phyloP scores from a whole-genome alignment of 176 grass and related monocot species.

The Oryza australiensis region DNA sequence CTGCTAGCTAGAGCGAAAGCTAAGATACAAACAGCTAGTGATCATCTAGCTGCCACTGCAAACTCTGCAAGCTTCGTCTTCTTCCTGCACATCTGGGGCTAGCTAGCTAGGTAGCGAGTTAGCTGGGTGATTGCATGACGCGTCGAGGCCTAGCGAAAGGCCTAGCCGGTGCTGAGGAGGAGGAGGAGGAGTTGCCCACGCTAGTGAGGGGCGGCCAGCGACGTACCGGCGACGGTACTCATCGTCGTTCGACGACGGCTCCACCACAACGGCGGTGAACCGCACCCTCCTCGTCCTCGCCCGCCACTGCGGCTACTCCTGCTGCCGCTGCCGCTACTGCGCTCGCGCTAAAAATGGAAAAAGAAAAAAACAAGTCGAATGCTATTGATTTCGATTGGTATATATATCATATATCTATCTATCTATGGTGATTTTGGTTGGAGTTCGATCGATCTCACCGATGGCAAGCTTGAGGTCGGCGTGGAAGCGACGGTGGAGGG shows the following conservation, averaged over 20 bases:
- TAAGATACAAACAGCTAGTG: background rate
- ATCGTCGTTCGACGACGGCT: constrained; percentile 59
- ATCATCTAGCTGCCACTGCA: background rate
- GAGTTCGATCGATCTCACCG: background rate
- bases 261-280: constrained; percentile 65
- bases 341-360: background rate
- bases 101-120: background rate
- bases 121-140: too few species aligned
- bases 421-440: too few species aligned
- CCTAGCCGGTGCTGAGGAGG: background rate
- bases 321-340: too few species aligned
- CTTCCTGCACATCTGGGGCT: background rate
- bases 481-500: constrained; percentile 47
- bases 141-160: background rate
- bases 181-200: background rate
- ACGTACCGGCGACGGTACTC: constrained; percentile 50
- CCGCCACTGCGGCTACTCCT: background rate
- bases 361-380: background rate
- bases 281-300: constrained; percentile 62
- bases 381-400: background rate
- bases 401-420: too few species aligned
- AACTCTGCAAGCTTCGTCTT: background rate
- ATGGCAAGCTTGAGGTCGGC: constrained; percentile 39
- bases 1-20: background rate
- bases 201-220: background rate